Conservation (phyloP, 139 green algal species). For the Chlamydomonas urium region DNA sequence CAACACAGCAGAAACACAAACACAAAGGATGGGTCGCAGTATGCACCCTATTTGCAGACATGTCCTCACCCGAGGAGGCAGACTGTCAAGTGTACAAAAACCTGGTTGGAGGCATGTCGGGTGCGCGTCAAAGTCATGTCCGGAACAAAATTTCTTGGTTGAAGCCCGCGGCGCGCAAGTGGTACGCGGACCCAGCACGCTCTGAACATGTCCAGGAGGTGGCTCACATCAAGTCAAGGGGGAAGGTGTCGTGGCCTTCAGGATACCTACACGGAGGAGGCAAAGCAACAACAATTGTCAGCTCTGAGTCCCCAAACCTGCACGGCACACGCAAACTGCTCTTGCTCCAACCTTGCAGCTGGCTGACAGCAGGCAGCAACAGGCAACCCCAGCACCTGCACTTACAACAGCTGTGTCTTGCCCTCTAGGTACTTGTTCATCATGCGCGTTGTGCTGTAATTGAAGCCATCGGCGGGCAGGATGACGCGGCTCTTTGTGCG, state of each 20-base stretch:
- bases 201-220: too few relatives aligned
- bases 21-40: too few relatives aligned
- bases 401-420: conserved; percentile 32
- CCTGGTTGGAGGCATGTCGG: too few relatives aligned
- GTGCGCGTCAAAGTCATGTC: too few relatives aligned
- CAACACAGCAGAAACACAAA: too few relatives aligned
- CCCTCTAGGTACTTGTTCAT: conserved; percentile 92
- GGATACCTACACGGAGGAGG: conserved; percentile 20
- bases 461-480: conserved; percentile 80
- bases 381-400: neutral
- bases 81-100: too few relatives aligned
- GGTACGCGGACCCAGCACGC: too few relatives aligned
- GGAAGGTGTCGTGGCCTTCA: conserved; percentile 30
- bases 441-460: conserved; percentile 82
- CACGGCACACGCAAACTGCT: too few relatives aligned
- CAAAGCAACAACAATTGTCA: neutral
- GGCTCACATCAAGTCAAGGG: neutral
- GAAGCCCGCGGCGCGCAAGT: too few relatives aligned
- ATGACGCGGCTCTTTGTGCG: conserved; percentile 73
- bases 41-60: too few relatives aligned
- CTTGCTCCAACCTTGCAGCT: neutral
- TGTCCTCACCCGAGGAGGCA: too few relatives aligned
- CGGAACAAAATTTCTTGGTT: too few relatives aligned
- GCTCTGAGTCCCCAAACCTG: neutral
- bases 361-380: neutral